Percentiles rank a stretch among this genome's conserved stretches.
phyloP scores from a whole-genome alignment of 208 protist species.

The Trichomonas gallinae region DNA sequence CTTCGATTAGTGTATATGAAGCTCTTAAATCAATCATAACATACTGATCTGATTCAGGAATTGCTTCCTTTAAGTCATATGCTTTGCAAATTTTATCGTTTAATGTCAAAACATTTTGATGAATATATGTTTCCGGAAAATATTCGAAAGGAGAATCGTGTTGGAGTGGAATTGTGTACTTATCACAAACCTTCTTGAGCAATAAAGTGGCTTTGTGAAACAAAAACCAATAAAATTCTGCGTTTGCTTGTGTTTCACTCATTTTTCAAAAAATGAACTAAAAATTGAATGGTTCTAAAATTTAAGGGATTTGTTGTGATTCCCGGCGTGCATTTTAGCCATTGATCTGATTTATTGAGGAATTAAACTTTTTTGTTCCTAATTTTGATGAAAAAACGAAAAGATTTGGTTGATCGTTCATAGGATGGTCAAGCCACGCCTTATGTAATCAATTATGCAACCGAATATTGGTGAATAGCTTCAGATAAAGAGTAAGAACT shows the following conservation, averaged over 20 bases:
- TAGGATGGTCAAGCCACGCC: no score
- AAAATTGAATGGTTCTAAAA: no score
- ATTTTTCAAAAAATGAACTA: no score
- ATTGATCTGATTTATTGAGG: no score
- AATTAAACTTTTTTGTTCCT: no score
- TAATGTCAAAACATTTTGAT: background rate
- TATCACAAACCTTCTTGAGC: background rate
- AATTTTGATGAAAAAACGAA: no score
- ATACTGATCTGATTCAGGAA: background rate
- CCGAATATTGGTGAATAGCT: no score
- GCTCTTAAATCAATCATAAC: background rate
- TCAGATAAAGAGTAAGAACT: no score
- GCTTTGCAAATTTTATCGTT: background rate
- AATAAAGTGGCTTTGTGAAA: background rate
- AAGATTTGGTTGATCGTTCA: no score
- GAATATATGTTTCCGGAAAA: background rate
- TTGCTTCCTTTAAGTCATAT: background rate
- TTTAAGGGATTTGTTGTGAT: no score
- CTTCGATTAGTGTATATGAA: background rate
- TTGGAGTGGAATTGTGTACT: background rate
- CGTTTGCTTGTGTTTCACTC: background rate
- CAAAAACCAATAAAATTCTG: background rate
- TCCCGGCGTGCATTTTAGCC: no score
- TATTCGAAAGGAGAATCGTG: background rate
- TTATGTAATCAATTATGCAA: no score